phyloP scores from a whole-genome alignment of 1,139 yeast genomes.

The Insectozyma bohioensis region DNA sequence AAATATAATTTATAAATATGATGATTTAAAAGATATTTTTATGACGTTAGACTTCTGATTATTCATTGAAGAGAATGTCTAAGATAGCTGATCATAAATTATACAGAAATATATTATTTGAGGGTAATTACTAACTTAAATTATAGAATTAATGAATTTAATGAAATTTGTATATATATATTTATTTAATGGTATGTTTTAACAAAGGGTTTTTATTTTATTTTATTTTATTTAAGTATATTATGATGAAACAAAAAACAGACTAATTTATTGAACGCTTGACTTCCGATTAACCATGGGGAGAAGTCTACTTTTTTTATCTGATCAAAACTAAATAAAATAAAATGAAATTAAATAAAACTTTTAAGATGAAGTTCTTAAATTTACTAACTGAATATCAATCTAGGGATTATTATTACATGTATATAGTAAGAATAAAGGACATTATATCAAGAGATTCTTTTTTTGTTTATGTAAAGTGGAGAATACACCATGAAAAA shows the following conservation, averaged over 20 bases:
- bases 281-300: conserved; percentile 14
- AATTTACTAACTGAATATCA: conserved; percentile 2
- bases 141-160: not conserved
- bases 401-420: too few relatives aligned
- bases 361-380: too few relatives aligned
- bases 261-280: conserved; percentile 15
- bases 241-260: conserved; percentile 13
- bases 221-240: not conserved
- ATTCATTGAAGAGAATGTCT: conserved; percentile 28
- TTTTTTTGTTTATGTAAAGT: too few relatives aligned
- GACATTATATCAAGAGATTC: too few relatives aligned
- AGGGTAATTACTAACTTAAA: conserved; percentile 2
- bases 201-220: not conserved
- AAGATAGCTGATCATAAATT: conserved; percentile 21
- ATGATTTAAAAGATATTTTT: conserved; percentile 27
- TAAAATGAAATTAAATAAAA: not conserved
- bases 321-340: conserved; percentile 5
- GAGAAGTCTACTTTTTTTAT: conserved; percentile 13
- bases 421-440: too few relatives aligned
- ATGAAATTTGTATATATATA: too few relatives aligned
- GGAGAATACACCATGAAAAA: not conserved
- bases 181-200: too few relatives aligned
- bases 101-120: not conserved
- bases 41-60: conserved; percentile 34
- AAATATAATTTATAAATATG: conserved; percentile 15